These are phyloP conservation scores for Cephaloascus albidus DNA, from an alignment of 805 yeast species.

Conservation along the genomic window DNA sequence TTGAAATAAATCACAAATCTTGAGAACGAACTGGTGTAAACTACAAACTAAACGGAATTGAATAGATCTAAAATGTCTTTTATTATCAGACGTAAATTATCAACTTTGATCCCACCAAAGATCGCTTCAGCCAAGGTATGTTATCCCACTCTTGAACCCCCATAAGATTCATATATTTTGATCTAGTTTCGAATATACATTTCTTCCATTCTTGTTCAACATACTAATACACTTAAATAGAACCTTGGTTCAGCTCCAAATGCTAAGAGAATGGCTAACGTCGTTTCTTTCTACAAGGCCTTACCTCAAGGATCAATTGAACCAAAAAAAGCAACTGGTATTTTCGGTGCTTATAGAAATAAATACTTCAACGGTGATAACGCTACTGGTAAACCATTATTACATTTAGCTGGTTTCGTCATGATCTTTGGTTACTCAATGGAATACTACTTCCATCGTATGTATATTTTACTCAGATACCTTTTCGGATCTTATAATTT, in stretches of 20 bases:
- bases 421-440: constrained; percentile 76
- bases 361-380: constrained; percentile 79
- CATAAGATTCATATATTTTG: too few relatives aligned
- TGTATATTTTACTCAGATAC: neutral
- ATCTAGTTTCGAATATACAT: too few relatives aligned
- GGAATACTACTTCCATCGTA: constrained; percentile 84
- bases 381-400: constrained; percentile 74
- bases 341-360: constrained; percentile 72
- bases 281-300: constrained; percentile 90
- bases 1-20: constrained; percentile 7
- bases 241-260: constrained; percentile 93
- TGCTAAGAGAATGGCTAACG: constrained; percentile 93
- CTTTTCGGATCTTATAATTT: too few relatives aligned
- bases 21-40: too few relatives aligned
- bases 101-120: constrained; percentile 98
- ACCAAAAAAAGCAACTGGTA: constrained; percentile 57
- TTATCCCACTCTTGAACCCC: too few relatives aligned
- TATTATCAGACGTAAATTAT: constrained; percentile 84
- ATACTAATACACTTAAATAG: constrained; percentile 18
- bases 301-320: constrained; percentile 92
- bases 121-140: constrained; percentile 89
- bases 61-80: constrained; percentile 64
- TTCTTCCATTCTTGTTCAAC: too few relatives aligned
- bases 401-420: constrained; percentile 66
- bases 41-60: too few relatives aligned